phyloP scores from a whole-genome alignment of 2,329 filamentous ascomycete genomes.

The Whalleya microplaca region DNA sequence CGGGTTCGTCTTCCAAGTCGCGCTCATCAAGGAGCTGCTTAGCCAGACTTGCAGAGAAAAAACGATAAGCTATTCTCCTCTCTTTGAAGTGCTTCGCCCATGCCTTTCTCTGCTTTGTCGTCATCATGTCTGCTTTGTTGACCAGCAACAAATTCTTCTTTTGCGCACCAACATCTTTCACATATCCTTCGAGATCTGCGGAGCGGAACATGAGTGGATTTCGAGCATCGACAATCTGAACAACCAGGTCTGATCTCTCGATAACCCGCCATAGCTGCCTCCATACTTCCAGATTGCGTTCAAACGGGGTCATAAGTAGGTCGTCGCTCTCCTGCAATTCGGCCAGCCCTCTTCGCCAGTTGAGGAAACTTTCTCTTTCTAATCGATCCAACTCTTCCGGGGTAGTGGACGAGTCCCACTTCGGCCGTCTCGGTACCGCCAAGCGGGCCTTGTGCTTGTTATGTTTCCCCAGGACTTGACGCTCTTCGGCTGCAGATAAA shows the following conservation, averaged over 20 bases:
- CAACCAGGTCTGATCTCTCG: constrained; percentile 90
- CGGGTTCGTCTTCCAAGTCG: constrained; percentile 55
- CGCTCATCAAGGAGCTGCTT: constrained; percentile 84
- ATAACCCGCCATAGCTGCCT: constrained; percentile 97
- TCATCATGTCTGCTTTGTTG: constrained; percentile 99
- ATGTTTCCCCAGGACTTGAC: constrained; percentile 77
- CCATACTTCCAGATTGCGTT: constrained; percentile 97
- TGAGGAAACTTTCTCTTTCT: constrained; percentile 80
- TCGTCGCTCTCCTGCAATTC: constrained; percentile 94
- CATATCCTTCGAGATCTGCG: constrained; percentile 90
- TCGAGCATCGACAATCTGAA: constrained; percentile 97
- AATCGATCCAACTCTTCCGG: constrained; percentile 76
- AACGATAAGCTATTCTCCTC: constrained; percentile 84
- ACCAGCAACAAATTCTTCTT: constrained; percentile 93
- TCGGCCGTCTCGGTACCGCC: constrained; percentile 86
- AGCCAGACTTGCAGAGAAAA: constrained; percentile 92
- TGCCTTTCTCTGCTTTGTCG: constrained; percentile 73
- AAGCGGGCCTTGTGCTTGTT: constrained; percentile 76
- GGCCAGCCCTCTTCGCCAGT: constrained; percentile 88
- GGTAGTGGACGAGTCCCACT: constrained; percentile 87
- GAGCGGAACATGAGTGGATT: constrained; percentile 94
- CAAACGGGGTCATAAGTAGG: constrained; percentile 95
- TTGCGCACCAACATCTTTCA: constrained; percentile 85
- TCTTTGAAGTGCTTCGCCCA: constrained; percentile 89
- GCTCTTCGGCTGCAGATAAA: constrained; percentile 82